A percentile compares a stretch with the other conserved stretches of the same genome.
Conservation (phyloP, 2,329 filamentous ascomycete species). For the Verruconis gallopava region DNA sequence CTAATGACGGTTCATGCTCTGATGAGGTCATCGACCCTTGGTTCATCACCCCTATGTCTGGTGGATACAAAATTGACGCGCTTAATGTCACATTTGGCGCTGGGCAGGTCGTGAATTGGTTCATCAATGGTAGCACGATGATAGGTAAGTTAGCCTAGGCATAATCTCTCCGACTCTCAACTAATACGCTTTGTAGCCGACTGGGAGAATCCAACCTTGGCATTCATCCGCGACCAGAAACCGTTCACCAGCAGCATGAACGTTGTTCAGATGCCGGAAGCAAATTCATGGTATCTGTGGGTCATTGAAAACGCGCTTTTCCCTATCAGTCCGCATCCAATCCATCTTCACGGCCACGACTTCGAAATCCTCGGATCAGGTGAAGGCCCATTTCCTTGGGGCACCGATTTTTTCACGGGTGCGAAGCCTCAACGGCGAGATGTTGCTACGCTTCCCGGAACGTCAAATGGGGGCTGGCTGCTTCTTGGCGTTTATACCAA, state of each 20-base stretch:
- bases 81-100: slow-evolving; percentile 12
- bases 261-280: slow-evolving; percentile 12
- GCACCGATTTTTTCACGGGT: slow-evolving; percentile 1
- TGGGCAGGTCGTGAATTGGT: slow-evolving; percentile 13
- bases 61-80: neutral
- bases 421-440: slow-evolving; percentile 9
- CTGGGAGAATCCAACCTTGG: slow-evolving; percentile 27
- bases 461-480: slow-evolving; percentile 4
- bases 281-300: slow-evolving; percentile 8
- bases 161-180: too few species aligned
- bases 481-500: slow-evolving; percentile 8
- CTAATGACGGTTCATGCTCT: neutral
- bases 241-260: slow-evolving; percentile 20
- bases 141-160: slow-evolving; percentile 8
- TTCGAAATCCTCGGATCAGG: slow-evolving; percentile 8
- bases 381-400: slow-evolving; percentile 1
- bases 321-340: slow-evolving; percentile 7
- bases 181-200: slow-evolving; percentile 25
- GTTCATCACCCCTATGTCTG: neutral
- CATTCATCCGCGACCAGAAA: neutral
- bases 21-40: slow-evolving; percentile 3
- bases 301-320: neutral
- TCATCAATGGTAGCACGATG: slow-evolving; percentile 12
- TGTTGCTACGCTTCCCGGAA: slow-evolving; percentile 3
- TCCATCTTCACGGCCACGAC: slow-evolving; percentile 12